Percentiles rank a stretch among this genome's conserved stretches.
Evolutionary conservation across 2,329 filamentous ascomycete genomes (phyloP).

Genomic region (Coniochaeta sp.): DNA sequence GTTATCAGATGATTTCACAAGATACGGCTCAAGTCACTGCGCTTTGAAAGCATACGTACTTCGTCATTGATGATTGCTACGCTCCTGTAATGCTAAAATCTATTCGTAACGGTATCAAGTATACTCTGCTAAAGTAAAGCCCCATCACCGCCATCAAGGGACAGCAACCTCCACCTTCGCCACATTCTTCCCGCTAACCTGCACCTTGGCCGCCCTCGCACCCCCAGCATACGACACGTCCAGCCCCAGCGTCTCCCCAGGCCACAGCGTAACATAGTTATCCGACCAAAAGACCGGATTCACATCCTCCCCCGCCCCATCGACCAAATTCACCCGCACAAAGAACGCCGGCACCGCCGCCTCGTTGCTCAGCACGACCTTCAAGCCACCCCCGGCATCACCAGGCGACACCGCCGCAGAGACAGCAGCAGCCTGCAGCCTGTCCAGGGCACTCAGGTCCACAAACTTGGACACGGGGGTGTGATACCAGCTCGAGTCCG

Average conservation of each 20-base stretch:
- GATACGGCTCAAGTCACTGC: no score
- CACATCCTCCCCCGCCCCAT: conserved; percentile 34
- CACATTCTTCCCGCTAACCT: conserved; percentile 14
- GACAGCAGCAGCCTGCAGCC: conserved; percentile 28
- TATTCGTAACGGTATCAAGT: no score
- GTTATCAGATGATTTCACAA: no score
- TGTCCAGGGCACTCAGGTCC: conserved; percentile 36
- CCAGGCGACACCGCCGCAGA: conserved; percentile 14
- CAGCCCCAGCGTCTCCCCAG: conserved; percentile 39
- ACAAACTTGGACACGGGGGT: conserved; percentile 47
- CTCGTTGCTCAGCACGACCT: conserved; percentile 41
- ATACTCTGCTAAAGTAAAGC: no score
- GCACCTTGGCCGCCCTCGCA: conserved; percentile 4
- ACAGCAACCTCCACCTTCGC: conserved; percentile 2
- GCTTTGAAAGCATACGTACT: no score
- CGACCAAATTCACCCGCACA: conserved; percentile 41
- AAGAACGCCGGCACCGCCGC: conserved; percentile 50
- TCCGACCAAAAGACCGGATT: conserved; percentile 50
- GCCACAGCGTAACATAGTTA: conserved; percentile 56
- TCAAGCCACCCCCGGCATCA: conserved; percentile 9
- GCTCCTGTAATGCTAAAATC: no score
- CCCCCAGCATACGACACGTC: conserved; percentile 17
- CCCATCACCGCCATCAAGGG: background rate
- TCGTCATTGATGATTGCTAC: no score
- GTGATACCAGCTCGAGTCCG: conserved; percentile 48